Evolutionary conservation across 2,329 filamentous ascomycete species (phyloP), one percentile per base, ranked within the genome.

Genomic region (Lomentospora prolificans): DNA sequence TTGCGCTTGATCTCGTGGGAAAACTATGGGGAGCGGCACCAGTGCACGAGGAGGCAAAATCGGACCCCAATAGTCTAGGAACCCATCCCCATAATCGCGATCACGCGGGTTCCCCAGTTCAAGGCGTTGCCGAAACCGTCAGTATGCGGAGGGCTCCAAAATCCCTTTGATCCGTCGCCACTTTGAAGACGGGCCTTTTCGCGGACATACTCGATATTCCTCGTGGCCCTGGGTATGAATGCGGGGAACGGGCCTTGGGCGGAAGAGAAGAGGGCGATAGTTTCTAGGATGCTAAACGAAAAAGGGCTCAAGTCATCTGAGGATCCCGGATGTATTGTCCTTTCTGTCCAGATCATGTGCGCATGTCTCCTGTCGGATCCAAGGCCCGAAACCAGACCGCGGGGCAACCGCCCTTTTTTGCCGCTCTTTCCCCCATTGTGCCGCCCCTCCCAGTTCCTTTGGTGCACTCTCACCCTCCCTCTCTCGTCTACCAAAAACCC

Each of bases 161-260:
- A n/a, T 41, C 36, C 36, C 7, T 48, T 25, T 48, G 2, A 17
- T 48, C 17, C 44, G 22, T 48, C 44, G 44, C 44, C 44, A 48
- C 44, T 48, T 48, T 48, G 44, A 48, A 48, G 17, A 25, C 44
- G 44, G 44, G 44, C 44, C 44, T 48, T 48, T 48, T 48, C 30
- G 22, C 44, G 44, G 44, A 25, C 22, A 22, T 33, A 33, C 30
- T 33, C 30, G 6, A 22, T 25, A 48, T 9, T 22, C 44, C 44
- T 19, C 22, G 17, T 22, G 22, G 44, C 17, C 17, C 36, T 41
- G 36, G 6, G 36, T 7, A 17, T 14, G 44, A 48, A 5, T 19
- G 10, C 22, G 17, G 22, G 44, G 44, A 22, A 10, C 12, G 44
- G 44, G 10, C 12, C 12, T 10, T 7, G 10, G 24, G 44, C 22